These are phyloP conservation scores for Boletus albobrunnescens DNA, from an alignment of 1,284 basidiomycete species.

Conservation along the genomic window DNA sequence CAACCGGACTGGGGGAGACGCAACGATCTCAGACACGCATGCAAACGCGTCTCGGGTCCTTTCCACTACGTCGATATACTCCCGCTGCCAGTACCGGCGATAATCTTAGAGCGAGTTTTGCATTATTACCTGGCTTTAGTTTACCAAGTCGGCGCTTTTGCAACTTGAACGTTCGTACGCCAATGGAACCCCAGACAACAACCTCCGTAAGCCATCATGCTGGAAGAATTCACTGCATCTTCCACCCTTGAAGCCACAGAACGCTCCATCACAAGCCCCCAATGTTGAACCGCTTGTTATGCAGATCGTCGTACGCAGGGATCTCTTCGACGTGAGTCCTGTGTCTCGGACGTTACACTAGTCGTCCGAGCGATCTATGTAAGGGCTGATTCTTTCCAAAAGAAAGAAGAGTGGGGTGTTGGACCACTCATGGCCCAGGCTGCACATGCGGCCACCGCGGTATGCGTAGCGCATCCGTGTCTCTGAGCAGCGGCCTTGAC, in stretches of 20 bases:
- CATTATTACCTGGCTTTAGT: not conserved
- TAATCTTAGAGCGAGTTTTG: not conserved
- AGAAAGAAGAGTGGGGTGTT: slow-evolving; percentile 48
- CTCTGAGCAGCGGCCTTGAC: not conserved
- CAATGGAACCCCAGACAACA: slow-evolving; percentile 8
- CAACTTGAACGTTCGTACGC: not conserved
- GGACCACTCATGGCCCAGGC: slow-evolving; percentile 55
- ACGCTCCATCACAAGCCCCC: not conserved
- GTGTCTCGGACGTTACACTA: not conserved
- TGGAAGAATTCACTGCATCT: not conserved
- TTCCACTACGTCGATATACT: not conserved
- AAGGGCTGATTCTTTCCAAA: slow-evolving; percentile 5
- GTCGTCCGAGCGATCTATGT: not conserved
- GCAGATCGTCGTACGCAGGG: slow-evolving; percentile 45
- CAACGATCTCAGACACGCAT: not conserved
- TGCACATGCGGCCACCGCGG: slow-evolving; percentile 50
- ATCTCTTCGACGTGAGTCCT: slow-evolving; percentile 40
- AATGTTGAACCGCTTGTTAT: slow-evolving; percentile 36
- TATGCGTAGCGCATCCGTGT: slow-evolving; percentile 13
- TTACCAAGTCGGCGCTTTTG: not conserved
- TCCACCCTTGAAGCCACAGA: not conserved
- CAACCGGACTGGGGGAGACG: too few species aligned
- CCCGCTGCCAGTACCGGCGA: not conserved
- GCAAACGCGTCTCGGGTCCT: not conserved
- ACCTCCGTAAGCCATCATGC: slow-evolving; percentile 3